Base-by-base conservation (phyloP, 768 basidiomycete species). In the Suillus ampliporus region DNA sequence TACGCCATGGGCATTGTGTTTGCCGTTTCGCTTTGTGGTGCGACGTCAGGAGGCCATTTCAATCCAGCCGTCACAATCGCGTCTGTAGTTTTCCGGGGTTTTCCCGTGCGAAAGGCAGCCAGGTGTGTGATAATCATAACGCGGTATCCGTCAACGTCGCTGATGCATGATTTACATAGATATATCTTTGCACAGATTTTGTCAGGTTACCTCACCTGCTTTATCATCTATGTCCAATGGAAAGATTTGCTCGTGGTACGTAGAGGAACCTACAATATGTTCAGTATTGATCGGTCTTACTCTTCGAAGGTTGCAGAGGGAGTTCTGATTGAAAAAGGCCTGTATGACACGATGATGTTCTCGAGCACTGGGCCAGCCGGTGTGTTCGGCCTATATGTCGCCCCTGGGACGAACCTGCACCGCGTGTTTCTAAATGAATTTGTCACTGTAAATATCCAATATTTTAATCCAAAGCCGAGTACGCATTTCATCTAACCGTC, bases 111-210 rank as follows among this genome's bases (percentile, higher is more conserved):
- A 50, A 89, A 87, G 61, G 87, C 83, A 4, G 51, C 75, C 31
- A 76, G 84, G 88, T 88, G 44, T 62, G 76, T 68, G n/a, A 19
- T 14, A 46, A 15, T 64, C 61, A 43, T 61, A 57, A 69, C 44
- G 61, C 53, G 50, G 11, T 67, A 5, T 9, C 11, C 9, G 1
- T 38, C 35, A n/a, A 23, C 9, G 26, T 26, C 38, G 64, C 69
- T 47, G 65, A 76, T 40, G 21, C 37, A 17, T 11, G 53, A 38
- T n/a, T 11, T 26, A n/a, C n/a, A n/a, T n/a, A 89, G 88, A 73
- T 91, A 89, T 68, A 87, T 90, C 62, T 46, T 83, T 14, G 83
- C 88, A 0, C 90, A 92, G 69, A 80, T 89, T 64, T 64, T 89
- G 5, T 91, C 89, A 5, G 86, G 82, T 14, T 89, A 86, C 65